Evolutionary conservation across 129 eudicot genomes (phyloP).

Genomic region (Artemisia argyi): DNA sequence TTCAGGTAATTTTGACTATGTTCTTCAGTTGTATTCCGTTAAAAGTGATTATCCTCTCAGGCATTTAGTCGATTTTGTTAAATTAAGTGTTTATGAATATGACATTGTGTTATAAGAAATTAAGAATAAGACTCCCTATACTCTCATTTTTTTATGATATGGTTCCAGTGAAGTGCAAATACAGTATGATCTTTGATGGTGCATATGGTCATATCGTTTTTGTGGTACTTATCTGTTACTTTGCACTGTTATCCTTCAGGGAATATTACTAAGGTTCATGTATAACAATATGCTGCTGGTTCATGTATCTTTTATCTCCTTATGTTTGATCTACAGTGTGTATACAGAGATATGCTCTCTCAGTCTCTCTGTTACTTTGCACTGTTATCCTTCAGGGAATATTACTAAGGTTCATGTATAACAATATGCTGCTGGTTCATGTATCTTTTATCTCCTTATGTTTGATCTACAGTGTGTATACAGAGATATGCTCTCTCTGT

Average conservation of each 20-base stretch:
- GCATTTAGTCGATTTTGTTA: not conserved
- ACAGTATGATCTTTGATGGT: not conserved
- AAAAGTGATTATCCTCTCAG: no score
- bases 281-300: not conserved
- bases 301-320: not conserved
- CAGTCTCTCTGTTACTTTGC: slow-evolving; percentile 1
- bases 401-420: not conserved
- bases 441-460: slow-evolving; percentile 4
- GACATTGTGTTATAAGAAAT: slow-evolving; percentile 9
- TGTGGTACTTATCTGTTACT: not conserved
- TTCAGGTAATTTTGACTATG: no score
- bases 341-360: no score
- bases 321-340: slow-evolving; percentile 21
- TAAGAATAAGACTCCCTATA: not conserved
- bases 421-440: not conserved
- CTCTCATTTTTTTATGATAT: not conserved
- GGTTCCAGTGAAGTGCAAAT: not conserved
- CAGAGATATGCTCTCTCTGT: no score
- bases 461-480: no score
- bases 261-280: not conserved
- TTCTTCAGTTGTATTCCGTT: no score
- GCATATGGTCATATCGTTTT: slow-evolving; percentile 4
- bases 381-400: slow-evolving; percentile 3
- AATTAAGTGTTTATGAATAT: not conserved
- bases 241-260: slow-evolving; percentile 4